phyloP scores from a whole-genome alignment of 345 rosid genomes.

The Orychophragmus violaceus region DNA sequence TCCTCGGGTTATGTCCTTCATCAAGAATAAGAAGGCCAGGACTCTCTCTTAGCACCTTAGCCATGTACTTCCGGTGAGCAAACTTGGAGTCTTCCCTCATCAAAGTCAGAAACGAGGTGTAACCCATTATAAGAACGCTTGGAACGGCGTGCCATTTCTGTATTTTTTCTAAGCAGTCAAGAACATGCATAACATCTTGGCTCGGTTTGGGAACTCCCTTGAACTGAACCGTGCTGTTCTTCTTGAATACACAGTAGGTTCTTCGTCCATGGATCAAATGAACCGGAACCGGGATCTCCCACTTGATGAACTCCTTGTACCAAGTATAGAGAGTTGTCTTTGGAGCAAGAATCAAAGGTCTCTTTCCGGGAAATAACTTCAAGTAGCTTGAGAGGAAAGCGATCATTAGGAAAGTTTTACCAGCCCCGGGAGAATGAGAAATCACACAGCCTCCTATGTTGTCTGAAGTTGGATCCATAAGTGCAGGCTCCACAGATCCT shows the following conservation, averaged over 20 bases:
- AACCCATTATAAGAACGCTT: constrained; percentile 93
- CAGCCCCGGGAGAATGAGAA: constrained; percentile 95
- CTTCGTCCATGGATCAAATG: constrained; percentile 85
- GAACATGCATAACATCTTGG: constrained; percentile 82
- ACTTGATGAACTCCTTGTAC: constrained; percentile 95
- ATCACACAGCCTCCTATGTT: constrained; percentile 81
- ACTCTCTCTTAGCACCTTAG: constrained; percentile 82
- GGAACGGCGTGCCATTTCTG: constrained; percentile 95
- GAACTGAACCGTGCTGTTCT: constrained; percentile 27
- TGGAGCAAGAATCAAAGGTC: constrained; percentile 89
- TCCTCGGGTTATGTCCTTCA: constrained; percentile 96
- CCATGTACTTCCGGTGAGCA: constrained; percentile 75
- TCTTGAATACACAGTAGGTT: constrained; percentile 52
- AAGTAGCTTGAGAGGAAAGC: constrained; percentile 91
- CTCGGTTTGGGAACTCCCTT: constrained; percentile 60
- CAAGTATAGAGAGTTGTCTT: constrained; percentile 93
- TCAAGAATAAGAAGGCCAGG: constrained; percentile 84
- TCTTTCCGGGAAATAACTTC: constrained; percentile 77
- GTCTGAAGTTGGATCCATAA: constrained; percentile 46
- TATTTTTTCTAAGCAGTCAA: constrained; percentile 91
- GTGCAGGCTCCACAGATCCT: constrained; percentile 60
- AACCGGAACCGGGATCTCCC: constrained; percentile 84
- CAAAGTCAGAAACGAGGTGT: constrained; percentile 80
- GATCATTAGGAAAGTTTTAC: constrained; percentile 86
- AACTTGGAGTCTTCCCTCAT: constrained; percentile 90